Evolutionary conservation across 345 rosid genomes (phyloP).

Genomic region (Crucihimalaya himalaica): DNA sequence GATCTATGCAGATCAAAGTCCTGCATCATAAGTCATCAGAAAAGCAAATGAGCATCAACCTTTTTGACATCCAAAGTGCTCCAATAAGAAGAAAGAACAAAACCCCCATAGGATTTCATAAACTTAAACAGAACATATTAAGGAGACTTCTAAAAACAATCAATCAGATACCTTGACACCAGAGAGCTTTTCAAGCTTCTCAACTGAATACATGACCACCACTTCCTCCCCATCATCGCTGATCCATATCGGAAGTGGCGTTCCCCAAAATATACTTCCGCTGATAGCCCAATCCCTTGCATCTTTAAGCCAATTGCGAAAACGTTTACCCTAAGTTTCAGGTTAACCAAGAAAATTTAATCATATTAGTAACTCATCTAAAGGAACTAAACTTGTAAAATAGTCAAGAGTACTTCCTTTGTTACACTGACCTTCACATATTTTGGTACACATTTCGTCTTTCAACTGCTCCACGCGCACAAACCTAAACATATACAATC

Average conservation of each 20-base stretch:
- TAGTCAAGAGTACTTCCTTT: conserved; percentile 3
- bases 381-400: conserved; percentile 1
- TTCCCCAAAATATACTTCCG: conserved; percentile 98
- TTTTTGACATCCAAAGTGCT: neutral
- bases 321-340: conserved; percentile 76
- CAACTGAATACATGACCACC: conserved; percentile 74
- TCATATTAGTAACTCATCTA: conserved; percentile 11
- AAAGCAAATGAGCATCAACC: conserved; percentile 17
- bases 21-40: conserved; percentile 44
- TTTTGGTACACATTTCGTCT: conserved; percentile 97
- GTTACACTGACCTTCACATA: conserved; percentile 74
- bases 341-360: conserved; percentile 13
- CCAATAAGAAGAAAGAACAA: neutral
- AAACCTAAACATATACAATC: conserved; percentile 58
- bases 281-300: conserved; percentile 99
- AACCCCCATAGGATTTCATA: neutral
- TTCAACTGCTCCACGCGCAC: conserved; percentile 82
- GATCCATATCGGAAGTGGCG: conserved; percentile 94
- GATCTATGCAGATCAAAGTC: conserved; percentile 92
- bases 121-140: conserved; percentile 5
- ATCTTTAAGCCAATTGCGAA: conserved; percentile 98
- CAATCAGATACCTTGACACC: conserved; percentile 65
- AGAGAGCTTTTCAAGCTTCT: conserved; percentile 86
- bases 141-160: conserved; percentile 7
- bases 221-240: conserved; percentile 86